Evolutionary conservation across 805 yeast genomes (phyloP).

Genomic region (Komagataella kurtzmanii): DNA sequence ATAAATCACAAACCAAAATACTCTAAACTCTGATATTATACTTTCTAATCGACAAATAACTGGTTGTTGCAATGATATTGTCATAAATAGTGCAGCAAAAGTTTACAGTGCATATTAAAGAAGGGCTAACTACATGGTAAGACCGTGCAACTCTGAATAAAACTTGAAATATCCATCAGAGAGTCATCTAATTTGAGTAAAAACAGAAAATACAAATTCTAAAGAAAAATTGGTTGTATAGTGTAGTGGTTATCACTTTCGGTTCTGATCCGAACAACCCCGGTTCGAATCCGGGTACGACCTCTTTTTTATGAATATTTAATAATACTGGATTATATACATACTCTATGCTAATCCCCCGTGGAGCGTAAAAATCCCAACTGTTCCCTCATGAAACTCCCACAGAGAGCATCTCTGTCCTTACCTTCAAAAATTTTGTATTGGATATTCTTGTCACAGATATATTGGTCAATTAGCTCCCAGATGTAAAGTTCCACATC

Average conservation of each 20-base stretch:
- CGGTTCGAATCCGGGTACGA: constrained; percentile 81
- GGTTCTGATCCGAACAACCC: constrained; percentile 76
- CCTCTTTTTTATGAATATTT: constrained; percentile 22
- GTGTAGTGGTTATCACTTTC: constrained; percentile 75
- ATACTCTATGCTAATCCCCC: not conserved
- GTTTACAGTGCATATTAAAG: too few species aligned
- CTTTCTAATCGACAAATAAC: too few species aligned
- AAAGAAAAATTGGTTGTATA: constrained; percentile 24
- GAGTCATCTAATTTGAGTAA: not conserved
- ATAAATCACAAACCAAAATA: too few species aligned
- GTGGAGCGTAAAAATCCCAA: constrained; percentile 9
- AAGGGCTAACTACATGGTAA: too few species aligned
- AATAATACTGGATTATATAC: not conserved
- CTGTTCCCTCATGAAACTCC: constrained; percentile 14
- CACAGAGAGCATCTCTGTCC: constrained; percentile 14
- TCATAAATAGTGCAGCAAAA: too few species aligned
- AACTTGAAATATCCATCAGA: too few species aligned
- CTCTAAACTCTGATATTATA: too few species aligned
- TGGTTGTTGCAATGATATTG: too few species aligned
- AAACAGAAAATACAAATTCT: too few species aligned
- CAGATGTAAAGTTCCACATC: constrained; percentile 20
- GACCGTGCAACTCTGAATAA: too few species aligned
- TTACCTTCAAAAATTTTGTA: constrained; percentile 9
- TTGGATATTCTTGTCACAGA: constrained; percentile 14
- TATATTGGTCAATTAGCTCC: constrained; percentile 18